phyloP scores from a whole-genome alignment of 495 filamentous ascomycete genomes.

The Physcia stellaris region DNA sequence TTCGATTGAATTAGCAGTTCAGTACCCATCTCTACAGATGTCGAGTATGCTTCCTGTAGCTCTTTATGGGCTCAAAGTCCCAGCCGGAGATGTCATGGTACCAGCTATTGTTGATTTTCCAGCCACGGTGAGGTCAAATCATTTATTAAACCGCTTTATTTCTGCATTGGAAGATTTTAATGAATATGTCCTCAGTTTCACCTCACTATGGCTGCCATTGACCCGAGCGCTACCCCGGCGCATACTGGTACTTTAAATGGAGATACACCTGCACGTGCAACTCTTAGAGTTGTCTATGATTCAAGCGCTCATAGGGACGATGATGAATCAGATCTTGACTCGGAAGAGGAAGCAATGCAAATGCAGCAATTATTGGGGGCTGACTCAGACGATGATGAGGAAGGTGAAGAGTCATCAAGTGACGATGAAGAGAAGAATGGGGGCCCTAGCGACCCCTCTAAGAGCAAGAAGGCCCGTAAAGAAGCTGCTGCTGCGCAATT shows the following conservation, averaged over 20 bases:
- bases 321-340: constrained; percentile 40
- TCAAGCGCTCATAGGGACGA: constrained; percentile 37
- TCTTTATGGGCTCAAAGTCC: constrained; percentile 81
- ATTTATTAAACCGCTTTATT: background rate
- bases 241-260: constrained; percentile 47
- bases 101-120: constrained; percentile 61
- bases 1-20: too few relatives aligned
- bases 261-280: constrained; percentile 55
- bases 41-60: constrained; percentile 57
- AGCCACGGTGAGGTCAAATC: constrained; percentile 56
- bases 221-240: constrained; percentile 65
- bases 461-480: constrained; percentile 68
- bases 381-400: constrained; percentile 44
- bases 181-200: constrained; percentile 52
- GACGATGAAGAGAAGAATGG: constrained; percentile 66
- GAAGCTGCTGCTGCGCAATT: constrained; percentile 41
- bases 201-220: constrained; percentile 96
- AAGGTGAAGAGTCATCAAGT: constrained; percentile 46
- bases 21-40: too few relatives aligned
- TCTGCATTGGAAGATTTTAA: constrained; percentile 3
- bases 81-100: constrained; percentile 60
- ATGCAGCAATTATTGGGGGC: constrained; percentile 33
- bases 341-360: constrained; percentile 50
- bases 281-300: constrained; percentile 75
- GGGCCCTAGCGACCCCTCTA: constrained; percentile 78